Evolutionary conservation across 805 yeast species (phyloP), one percentile per base, ranked within the genome.

Genomic region (Lachancea mirantina): DNA sequence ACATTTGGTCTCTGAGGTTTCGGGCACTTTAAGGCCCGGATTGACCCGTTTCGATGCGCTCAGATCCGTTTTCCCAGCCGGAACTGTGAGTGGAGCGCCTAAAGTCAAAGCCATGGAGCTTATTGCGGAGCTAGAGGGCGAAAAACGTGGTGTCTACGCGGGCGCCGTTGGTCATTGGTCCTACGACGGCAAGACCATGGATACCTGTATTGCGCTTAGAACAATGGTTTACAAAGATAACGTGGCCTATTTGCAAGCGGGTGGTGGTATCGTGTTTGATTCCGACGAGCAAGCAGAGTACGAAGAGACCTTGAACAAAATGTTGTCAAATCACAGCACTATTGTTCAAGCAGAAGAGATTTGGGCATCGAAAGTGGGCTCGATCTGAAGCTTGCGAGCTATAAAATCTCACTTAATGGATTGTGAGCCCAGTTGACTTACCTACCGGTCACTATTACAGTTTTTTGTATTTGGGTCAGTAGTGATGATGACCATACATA

Each of bases 91-190:
- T 35, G 99, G 99, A 23, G 97, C 99, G 2, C 99, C 99, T 35
- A 92, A 92, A 61, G 94, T 92, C 25, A 76, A 74, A 49, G 98
- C 98, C 7, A 92, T 92, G 97, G 94, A 88, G 59, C 67, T 92
- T 26, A 85, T 92, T 47, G 81, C 83, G 13, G 94, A 84, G 55
- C 64, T 89, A 29, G 98, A 92, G 55, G 71, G 74, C 40, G 97
- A 89, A 55, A 84, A 85, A 52, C 71, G 98, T 53, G 98, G 97
- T 28, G 88, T 89, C 6, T 92, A 92, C 54, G 98, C 99, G 1
- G 98, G 98, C 41, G 98, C 98, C 2, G 97, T 92, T 13, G 98
- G 99, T 6, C 82, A 83, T 56, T 92, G 96, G 96, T 87, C 95
- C 1, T 92, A 88, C 55, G 95, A 87, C 50, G 85, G 89, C n/a